These are phyloP conservation scores for Coemansia sp. DNA, from an alignment of 192 early-diverging fungal genomes.

Conservation along the genomic window DNA sequence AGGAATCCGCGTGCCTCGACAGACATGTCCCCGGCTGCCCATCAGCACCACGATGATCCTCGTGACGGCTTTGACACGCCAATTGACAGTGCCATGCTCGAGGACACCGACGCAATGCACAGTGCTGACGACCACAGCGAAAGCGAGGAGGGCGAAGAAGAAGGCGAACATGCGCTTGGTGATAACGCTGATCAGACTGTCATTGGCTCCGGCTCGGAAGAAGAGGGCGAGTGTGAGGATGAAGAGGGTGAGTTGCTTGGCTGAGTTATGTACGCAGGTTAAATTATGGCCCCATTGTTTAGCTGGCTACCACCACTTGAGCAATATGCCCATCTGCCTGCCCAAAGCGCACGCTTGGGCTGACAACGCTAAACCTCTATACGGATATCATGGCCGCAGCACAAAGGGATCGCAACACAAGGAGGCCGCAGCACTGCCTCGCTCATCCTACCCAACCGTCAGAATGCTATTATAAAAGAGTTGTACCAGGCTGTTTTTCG, in stretches of 20 bases:
- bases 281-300: too few relatives aligned
- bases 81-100: constrained; percentile 12
- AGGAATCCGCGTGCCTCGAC: constrained; percentile 5
- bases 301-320: too few relatives aligned
- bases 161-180: constrained; percentile 16
- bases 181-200: not conserved
- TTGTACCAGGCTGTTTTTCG: too few relatives aligned
- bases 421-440: too few relatives aligned
- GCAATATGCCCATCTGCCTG: too few relatives aligned
- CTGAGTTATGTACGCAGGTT: not conserved
- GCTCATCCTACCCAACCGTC: too few relatives aligned
- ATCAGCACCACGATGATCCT: constrained; percentile 10
- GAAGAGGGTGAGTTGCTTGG: constrained; percentile 45
- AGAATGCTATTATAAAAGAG: too few relatives aligned
- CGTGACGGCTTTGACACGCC: constrained; percentile 32
- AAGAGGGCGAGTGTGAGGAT: constrained; percentile 42
- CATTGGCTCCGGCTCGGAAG: not conserved
- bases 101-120: constrained; percentile 12
- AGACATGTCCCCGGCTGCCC: constrained; percentile 30
- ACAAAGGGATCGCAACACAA: too few relatives aligned
- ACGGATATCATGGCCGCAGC: too few relatives aligned
- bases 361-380: too few relatives aligned
- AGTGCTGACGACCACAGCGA: constrained; percentile 3
- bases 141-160: constrained; percentile 13
- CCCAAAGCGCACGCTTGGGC: too few relatives aligned